Conservation (phyloP, 148 eudicot genomes). For the Fagopyrum tataricum region DNA sequence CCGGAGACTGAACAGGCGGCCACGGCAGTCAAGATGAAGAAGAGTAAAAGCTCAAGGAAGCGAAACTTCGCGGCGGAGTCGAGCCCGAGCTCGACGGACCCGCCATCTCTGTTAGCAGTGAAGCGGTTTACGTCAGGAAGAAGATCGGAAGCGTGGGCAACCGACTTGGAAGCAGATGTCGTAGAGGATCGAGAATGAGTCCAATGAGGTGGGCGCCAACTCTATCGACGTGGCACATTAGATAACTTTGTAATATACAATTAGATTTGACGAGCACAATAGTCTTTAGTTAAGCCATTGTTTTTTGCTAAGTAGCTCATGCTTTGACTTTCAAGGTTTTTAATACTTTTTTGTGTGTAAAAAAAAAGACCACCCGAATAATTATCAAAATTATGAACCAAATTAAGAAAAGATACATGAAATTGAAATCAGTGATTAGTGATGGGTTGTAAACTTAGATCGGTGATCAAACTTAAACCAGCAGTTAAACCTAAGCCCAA, state of each 20-base stretch:
- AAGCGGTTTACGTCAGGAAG: constrained; percentile 8
- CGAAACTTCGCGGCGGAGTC: not conserved
- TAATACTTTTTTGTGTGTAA: too few species aligned
- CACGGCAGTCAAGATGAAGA: not conserved
- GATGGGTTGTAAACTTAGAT: too few species aligned
- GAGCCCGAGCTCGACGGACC: not conserved
- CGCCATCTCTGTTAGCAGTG: not conserved
- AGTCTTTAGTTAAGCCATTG: not conserved
- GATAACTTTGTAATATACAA: not conserved
- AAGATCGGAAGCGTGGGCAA: constrained; percentile 13
- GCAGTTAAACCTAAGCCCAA: too few species aligned
- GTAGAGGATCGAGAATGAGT: constrained; percentile 6
- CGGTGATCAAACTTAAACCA: too few species aligned
- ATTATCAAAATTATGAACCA: too few species aligned
- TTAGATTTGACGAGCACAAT: not conserved
- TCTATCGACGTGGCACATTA: not conserved
- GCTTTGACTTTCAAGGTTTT: too few species aligned
- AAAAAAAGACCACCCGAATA: too few species aligned
- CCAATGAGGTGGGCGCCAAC: not conserved
- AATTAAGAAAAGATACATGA: too few species aligned
- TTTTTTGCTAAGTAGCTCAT: not conserved
- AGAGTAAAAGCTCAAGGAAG: constrained; percentile 1
- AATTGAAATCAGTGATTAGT: too few species aligned
- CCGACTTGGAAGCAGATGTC: constrained; percentile 3
- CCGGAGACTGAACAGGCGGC: not conserved